These are phyloP conservation scores for Eutrema salsugineum DNA, from an alignment of 441 rosid species.

Conservation along the genomic window DNA sequence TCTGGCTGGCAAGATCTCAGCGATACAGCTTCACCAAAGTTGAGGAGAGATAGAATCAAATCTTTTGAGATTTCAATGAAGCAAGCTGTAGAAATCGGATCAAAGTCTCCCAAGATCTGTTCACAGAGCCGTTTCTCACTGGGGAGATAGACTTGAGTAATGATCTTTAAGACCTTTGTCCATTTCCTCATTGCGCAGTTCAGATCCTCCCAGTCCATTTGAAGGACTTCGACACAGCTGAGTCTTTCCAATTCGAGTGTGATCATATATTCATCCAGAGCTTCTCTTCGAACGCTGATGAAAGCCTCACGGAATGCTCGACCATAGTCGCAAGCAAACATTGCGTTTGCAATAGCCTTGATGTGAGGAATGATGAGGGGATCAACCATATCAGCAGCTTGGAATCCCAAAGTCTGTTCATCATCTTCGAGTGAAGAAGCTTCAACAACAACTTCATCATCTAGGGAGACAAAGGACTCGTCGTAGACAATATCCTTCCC, in stretches of 20 bases:
- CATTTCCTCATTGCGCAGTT: slow-evolving; percentile 58
- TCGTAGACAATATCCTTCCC: slow-evolving; percentile 39
- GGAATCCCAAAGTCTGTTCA: slow-evolving; percentile 25
- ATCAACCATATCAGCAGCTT: slow-evolving; percentile 43
- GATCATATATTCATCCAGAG: slow-evolving; percentile 49
- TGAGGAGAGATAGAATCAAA: slow-evolving; percentile 52
- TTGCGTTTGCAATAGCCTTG: slow-evolving; percentile 58
- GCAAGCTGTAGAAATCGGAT: slow-evolving; percentile 37
- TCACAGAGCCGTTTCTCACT: slow-evolving; percentile 62
- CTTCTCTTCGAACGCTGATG: slow-evolving; percentile 45
- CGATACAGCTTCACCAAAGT: slow-evolving; percentile 64
- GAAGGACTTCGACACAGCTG: slow-evolving; percentile 62
- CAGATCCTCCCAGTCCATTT: slow-evolving; percentile 54
- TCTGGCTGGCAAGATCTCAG: slow-evolving; percentile 59
- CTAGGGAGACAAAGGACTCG: slow-evolving; percentile 55
- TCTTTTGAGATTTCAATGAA: slow-evolving; percentile 64
- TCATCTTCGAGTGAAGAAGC: slow-evolving; percentile 27
- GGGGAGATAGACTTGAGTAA: slow-evolving; percentile 47
- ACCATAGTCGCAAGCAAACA: slow-evolving; percentile 57
- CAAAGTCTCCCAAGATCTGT: slow-evolving; percentile 53
- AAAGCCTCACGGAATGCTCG: slow-evolving; percentile 51
- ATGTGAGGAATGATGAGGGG: slow-evolving; percentile 52
- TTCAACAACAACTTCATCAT: slow-evolving; percentile 45
- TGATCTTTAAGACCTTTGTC: slow-evolving; percentile 54
- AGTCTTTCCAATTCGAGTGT: slow-evolving; percentile 45